Percentiles rank a stretch among this genome's conserved stretches.
Evolutionary conservation across 2,329 filamentous ascomycete genomes (phyloP).

Genomic region (Penicillium sp.): DNA sequence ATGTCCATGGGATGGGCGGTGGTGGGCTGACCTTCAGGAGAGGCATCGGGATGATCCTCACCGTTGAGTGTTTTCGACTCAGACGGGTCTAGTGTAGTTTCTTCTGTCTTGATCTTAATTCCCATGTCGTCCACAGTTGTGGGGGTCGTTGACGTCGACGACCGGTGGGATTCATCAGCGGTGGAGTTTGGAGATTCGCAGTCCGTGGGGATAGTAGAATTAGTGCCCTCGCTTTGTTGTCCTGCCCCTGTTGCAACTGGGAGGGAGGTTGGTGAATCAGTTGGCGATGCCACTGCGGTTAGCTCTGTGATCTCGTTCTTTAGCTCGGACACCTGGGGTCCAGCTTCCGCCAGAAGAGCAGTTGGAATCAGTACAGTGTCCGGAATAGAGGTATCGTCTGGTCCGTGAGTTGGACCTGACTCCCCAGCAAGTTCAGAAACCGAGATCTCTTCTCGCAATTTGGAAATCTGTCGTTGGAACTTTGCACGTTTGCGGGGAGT

Average conservation of each 20-base stretch:
- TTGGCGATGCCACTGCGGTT: conserved; percentile 6
- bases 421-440: conserved; percentile 31
- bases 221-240: neutral
- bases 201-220: conserved; percentile 18
- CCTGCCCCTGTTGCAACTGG: conserved; percentile 4
- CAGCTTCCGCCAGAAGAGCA: neutral
- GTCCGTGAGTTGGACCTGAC: conserved; percentile 11
- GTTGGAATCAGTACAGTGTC: conserved; percentile 6
- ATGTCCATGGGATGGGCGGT: conserved; percentile 15
- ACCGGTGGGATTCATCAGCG: conserved; percentile 33
- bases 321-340: conserved; percentile 12
- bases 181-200: conserved; percentile 29
- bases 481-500: conserved; percentile 36
- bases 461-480: conserved; percentile 36
- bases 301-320: conserved; percentile 16
- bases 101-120: conserved; percentile 22
- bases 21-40: conserved; percentile 9
- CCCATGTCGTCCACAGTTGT: conserved; percentile 36
- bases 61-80: conserved; percentile 2
- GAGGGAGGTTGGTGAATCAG: conserved; percentile 5
- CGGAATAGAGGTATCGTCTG: conserved; percentile 11
- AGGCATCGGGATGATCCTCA: conserved; percentile 12
- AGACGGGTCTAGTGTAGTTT: conserved; percentile 5
- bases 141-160: conserved; percentile 36
- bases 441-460: conserved; percentile 38